phyloP scores from a whole-genome alignment of 2,329 filamentous ascomycete species.

The Aspergillus brasiliensis region DNA sequence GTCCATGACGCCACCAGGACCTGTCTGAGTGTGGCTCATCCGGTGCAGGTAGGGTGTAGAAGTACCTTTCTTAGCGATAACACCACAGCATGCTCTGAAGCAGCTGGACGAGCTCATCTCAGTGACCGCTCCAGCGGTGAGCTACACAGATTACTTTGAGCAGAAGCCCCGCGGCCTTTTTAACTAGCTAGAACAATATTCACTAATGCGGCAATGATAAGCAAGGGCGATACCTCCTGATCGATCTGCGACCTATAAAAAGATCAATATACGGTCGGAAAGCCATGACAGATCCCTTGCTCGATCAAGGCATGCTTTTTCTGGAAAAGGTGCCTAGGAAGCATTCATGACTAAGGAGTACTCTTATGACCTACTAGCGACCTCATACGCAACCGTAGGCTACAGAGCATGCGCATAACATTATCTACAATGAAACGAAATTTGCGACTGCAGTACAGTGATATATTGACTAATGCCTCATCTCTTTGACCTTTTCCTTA shows the following conservation, averaged over 20 bases:
- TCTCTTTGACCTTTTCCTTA: background rate
- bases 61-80: background rate
- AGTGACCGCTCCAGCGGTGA: background rate
- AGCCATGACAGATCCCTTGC: background rate
- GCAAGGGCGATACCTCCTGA: background rate
- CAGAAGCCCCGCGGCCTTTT: background rate
- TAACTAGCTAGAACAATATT: background rate
- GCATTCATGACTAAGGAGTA: too few species aligned
- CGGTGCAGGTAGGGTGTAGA: too few species aligned
- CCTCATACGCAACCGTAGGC: too few species aligned
- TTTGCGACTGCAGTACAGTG: background rate
- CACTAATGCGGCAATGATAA: background rate
- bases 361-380: too few species aligned
- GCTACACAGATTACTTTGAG: background rate
- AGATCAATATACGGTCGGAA: background rate
- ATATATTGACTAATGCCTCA: background rate
- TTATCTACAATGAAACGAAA: too few species aligned
- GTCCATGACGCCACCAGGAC: slow-evolving; percentile 1
- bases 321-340: background rate
- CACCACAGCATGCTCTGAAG: background rate
- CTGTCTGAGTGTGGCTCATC: background rate
- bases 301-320: background rate
- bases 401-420: too few species aligned
- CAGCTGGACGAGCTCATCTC: background rate
- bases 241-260: background rate